Percentiles rank a stretch among this genome's conserved stretches.
These are phyloP conservation scores for Tolypocladium ovalisporum DNA, from an alignment of 2,329 filamentous ascomycete species.

Conservation along the genomic window DNA sequence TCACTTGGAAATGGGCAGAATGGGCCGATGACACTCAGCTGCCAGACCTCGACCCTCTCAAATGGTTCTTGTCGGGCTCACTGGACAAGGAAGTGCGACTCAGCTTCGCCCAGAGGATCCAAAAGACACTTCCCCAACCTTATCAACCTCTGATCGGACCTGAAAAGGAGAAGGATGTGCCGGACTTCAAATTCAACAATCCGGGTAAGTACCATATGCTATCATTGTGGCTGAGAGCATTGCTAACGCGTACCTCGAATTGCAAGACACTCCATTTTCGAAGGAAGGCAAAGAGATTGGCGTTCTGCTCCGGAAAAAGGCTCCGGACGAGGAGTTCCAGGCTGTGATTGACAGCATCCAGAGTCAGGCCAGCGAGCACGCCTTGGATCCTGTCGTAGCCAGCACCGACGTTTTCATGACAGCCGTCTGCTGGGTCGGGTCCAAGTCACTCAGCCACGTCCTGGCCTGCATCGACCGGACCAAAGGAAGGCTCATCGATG, in stretches of 20 bases:
- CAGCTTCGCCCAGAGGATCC: constrained; percentile 92
- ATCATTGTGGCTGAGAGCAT: neutral
- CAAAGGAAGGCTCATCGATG: constrained; percentile 75
- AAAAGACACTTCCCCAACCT: constrained; percentile 77
- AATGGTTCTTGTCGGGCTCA: constrained; percentile 84
- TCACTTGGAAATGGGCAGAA: constrained; percentile 98
- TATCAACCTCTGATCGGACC: constrained; percentile 74
- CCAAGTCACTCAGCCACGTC: constrained; percentile 92
- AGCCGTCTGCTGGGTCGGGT: constrained; percentile 83
- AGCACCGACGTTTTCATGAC: constrained; percentile 93
- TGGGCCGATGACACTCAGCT: constrained; percentile 83
- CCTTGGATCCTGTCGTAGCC: constrained; percentile 69
- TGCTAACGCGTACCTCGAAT: neutral
- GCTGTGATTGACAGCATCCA: constrained; percentile 72
- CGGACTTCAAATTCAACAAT: constrained; percentile 81
- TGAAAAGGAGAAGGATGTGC: constrained; percentile 90
- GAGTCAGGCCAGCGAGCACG: constrained; percentile 58
- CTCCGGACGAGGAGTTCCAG: constrained; percentile 76
- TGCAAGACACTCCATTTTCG: constrained; percentile 64
- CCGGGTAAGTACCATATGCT: constrained; percentile 44
- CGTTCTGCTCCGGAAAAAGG: constrained; percentile 71
- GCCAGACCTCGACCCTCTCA: constrained; percentile 69
- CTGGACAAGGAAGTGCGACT: constrained; percentile 95
- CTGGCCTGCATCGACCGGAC: constrained; percentile 91
- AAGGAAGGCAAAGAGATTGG: constrained; percentile 77